A percentile compares a stretch with the other conserved stretches of the same genome.
Conservation (phyloP, 176 grass and related monocot genomes). For the Hsuehochloa calcarea region DNA sequence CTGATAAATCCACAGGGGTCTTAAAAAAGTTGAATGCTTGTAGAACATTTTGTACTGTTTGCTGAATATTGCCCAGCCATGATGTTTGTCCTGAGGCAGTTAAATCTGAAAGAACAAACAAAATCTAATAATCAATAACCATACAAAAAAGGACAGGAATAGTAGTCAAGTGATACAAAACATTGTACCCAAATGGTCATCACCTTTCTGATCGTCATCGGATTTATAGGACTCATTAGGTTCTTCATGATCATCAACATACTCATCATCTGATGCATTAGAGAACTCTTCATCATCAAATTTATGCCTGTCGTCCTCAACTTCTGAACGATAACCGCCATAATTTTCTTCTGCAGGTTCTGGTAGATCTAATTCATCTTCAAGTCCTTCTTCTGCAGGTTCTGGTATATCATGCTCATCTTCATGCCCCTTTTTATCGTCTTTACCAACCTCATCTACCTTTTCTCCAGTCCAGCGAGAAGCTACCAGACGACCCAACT, state of each 20-base stretch:
- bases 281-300: constrained; percentile 57
- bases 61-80: constrained; percentile 93
- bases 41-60: constrained; percentile 78
- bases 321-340: constrained; percentile 60
- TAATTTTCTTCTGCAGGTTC: constrained; percentile 62
- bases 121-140: constrained; percentile 11
- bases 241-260: constrained; percentile 55
- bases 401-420: constrained; percentile 48
- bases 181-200: constrained; percentile 64
- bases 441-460: constrained; percentile 45
- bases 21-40: constrained; percentile 90
- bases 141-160: not conserved
- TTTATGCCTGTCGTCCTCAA: constrained; percentile 75
- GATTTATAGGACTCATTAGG: constrained; percentile 45
- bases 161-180: constrained; percentile 24
- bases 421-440: constrained; percentile 42
- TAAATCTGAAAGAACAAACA: constrained; percentile 45
- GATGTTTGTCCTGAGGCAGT: constrained; percentile 49
- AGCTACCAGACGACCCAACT: constrained; percentile 85
- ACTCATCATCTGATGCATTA: constrained; percentile 62
- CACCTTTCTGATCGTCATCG: constrained; percentile 64
- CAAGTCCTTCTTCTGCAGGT: constrained; percentile 46
- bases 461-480: constrained; percentile 91
- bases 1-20: constrained; percentile 85
- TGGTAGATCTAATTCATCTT: constrained; percentile 53